phyloP scores from a whole-genome alignment of 495 filamentous ascomycete genomes.

The Clohesyomyces aquaticus region DNA sequence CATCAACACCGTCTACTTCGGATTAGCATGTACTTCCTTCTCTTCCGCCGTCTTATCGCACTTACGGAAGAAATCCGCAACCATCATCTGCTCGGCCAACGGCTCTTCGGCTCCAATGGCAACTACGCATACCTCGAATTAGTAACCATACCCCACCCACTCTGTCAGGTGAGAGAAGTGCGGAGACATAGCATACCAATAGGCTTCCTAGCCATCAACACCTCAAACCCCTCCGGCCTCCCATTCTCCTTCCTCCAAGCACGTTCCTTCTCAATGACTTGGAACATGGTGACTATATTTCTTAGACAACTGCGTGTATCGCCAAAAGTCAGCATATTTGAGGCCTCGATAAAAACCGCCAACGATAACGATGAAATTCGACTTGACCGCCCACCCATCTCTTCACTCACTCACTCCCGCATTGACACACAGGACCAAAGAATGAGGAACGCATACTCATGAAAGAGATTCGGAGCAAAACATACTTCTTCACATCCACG shows the following conservation, averaged over 20 bases:
- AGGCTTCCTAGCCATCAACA: conserved; percentile 70
- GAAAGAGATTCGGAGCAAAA: conserved; percentile 5
- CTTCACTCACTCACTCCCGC: no score
- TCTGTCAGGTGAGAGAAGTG: no score
- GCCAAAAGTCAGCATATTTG: neutral
- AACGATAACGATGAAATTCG: no score
- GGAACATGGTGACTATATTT: conserved; percentile 90
- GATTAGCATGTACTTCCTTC: no score
- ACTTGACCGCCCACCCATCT: no score
- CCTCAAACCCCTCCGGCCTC: conserved; percentile 66
- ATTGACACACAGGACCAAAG: no score
- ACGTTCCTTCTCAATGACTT: conserved; percentile 87
- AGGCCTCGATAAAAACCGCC: no score
- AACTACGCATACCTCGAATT: conserved; percentile 48
- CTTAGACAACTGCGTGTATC: conserved; percentile 69
- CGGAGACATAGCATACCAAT: no score
- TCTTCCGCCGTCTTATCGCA: no score
- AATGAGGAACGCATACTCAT: neutral
- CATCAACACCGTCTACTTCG: conserved; percentile 78
- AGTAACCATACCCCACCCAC: no score
- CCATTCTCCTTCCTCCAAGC: conserved; percentile 75
- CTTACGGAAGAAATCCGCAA: conserved; percentile 91
- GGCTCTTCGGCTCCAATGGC: conserved; percentile 86
- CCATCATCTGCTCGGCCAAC: conserved; percentile 77
- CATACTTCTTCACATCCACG: conserved; percentile 75